Conservation (phyloP, 2,329 filamentous ascomycete species). For the Paraconiothyrium sp. region DNA sequence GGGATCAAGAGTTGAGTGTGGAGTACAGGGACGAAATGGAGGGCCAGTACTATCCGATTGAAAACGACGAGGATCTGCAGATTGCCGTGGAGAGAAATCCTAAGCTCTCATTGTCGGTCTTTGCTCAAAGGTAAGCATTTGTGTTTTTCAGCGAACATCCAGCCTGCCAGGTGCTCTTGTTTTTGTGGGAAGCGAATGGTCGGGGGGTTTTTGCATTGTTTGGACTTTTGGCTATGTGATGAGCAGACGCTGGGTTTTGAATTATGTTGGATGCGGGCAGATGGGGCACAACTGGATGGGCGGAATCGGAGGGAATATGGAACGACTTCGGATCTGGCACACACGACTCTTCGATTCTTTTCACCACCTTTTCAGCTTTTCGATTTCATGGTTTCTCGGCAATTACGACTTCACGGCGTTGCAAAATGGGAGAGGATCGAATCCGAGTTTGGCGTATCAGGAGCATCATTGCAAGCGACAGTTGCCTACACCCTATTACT, state of each 20-base stretch:
- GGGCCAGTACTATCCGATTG: conserved; percentile 76
- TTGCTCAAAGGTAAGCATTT: conserved; percentile 30
- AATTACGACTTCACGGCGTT: conserved; percentile 19
- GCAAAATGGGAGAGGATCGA: conserved; percentile 14
- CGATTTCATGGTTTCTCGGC: conserved; percentile 9
- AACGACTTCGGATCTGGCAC: conserved; percentile 2
- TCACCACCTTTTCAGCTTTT: conserved; percentile 5
- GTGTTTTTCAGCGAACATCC: conserved; percentile 6
- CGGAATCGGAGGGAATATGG: not conserved
- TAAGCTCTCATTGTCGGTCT: conserved; percentile 76
- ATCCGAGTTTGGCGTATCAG: conserved; percentile 5
- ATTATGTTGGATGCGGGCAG: not conserved
- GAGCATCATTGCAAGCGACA: conserved; percentile 16
- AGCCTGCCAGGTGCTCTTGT: conserved; percentile 5
- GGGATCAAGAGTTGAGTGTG: conserved; percentile 76
- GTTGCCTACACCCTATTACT: not conserved
- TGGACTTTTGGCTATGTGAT: not conserved
- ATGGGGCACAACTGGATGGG: not conserved
- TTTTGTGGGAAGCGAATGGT: not conserved
- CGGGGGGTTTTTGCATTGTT: conserved; percentile 10
- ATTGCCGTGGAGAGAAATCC: conserved; percentile 83
- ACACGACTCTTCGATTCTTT: conserved; percentile 3
- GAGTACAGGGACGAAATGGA: conserved; percentile 87
- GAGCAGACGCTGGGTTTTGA: not conserved
- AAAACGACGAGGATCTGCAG: conserved; percentile 83